Evolutionary conservation across 1,284 basidiomycete genomes (phyloP).

Genomic region (Tausonia pullulans): DNA sequence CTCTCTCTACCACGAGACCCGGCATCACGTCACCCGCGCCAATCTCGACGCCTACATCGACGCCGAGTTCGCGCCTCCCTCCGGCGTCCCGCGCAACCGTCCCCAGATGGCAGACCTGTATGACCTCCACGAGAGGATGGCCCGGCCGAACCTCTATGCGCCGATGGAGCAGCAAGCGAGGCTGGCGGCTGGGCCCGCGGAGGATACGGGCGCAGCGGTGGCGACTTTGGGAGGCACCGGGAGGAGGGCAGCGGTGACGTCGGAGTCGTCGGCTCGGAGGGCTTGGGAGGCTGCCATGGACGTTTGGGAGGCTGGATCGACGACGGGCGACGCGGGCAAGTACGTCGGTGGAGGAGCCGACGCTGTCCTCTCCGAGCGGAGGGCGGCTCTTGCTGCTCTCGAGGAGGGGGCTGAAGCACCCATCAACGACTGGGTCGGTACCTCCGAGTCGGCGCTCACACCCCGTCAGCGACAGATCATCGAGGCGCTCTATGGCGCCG

Average conservation of each 20-base stretch:
- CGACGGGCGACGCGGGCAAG: neutral
- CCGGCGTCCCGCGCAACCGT: conserved; percentile 4
- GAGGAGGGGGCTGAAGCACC: neutral
- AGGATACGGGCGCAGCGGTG: neutral
- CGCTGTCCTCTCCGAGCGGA: too few relatives aligned
- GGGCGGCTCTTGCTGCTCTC: too few relatives aligned
- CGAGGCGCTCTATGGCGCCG: conserved; percentile 11
- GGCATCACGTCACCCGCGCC: conserved; percentile 5
- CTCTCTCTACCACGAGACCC: conserved; percentile 13
- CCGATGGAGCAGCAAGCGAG: neutral
- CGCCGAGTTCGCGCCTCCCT: conserved; percentile 9
- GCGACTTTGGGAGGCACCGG: neutral
- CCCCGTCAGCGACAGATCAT: conserved; percentile 3
- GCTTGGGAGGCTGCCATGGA: neutral
- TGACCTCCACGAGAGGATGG: conserved; percentile 15
- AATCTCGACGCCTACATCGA: conserved; percentile 15
- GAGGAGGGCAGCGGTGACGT: neutral
- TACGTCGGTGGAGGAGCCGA: too few relatives aligned
- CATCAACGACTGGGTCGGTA: conserved; percentile 10
- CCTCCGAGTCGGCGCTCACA: conserved; percentile 1
- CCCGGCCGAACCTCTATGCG: conserved; percentile 3
- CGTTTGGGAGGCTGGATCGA: neutral
- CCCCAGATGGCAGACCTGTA: conserved; percentile 13
- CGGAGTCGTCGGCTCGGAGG: neutral
- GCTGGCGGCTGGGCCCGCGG: neutral